Percentiles rank a stretch among this genome's conserved stretches.
These are phyloP conservation scores for Fusarium irregulare DNA, from an alignment of 2,329 filamentous ascomycete species.

Conservation along the genomic window DNA sequence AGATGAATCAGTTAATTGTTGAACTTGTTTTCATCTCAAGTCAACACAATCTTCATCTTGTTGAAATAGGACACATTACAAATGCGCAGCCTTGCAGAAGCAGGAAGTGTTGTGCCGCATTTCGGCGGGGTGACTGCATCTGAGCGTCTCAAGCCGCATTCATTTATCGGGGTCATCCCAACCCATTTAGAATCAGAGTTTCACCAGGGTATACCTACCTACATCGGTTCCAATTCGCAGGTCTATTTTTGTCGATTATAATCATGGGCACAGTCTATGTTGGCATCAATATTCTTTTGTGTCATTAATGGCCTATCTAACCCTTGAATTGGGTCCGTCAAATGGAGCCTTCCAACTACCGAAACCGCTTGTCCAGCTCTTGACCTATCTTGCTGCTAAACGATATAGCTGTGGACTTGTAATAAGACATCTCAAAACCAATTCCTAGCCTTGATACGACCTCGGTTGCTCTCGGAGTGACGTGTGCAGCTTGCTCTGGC, in stretches of 20 bases:
- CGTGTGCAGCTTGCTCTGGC: constrained; percentile 8
- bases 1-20: not conserved
- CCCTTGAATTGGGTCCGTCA: not conserved
- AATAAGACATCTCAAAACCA: not conserved
- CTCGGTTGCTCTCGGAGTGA: constrained; percentile 1
- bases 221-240: not conserved
- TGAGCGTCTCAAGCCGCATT: constrained; percentile 28
- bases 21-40: not conserved
- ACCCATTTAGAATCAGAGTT: not conserved
- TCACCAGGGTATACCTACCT: not conserved
- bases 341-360: constrained; percentile 7
- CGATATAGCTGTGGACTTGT: not conserved
- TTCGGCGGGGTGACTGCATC: not conserved
- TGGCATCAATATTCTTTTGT: constrained; percentile 18
- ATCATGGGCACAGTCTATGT: not conserved
- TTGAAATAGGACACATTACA: not conserved
- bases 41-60: not conserved
- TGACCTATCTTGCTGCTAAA: not conserved
- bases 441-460: not conserved
- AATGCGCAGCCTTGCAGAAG: not conserved
- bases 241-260: not conserved
- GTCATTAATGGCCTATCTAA: constrained; percentile 14
- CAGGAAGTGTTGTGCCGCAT: not conserved
- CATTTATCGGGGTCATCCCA: constrained; percentile 32
- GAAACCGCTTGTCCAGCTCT: constrained; percentile 4